Evolutionary conservation across 768 basidiomycete genomes (phyloP).

Genomic region (Boletus subparvulus): DNA sequence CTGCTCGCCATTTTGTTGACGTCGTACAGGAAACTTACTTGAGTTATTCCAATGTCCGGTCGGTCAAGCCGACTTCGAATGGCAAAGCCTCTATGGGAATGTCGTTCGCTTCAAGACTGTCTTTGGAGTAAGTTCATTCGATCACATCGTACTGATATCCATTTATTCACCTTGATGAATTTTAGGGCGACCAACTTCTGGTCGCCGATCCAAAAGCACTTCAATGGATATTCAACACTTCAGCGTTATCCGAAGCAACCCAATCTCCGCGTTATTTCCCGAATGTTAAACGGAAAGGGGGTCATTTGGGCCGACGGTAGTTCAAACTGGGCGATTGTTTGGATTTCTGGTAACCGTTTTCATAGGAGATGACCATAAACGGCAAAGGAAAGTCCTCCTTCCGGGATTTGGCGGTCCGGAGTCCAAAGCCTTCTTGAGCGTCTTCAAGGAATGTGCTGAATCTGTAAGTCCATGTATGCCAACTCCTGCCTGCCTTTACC

Average conservation of each 20-base stretch:
- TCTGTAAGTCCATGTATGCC: constrained; percentile 12
- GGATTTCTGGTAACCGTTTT: constrained; percentile 5
- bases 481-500: not conserved
- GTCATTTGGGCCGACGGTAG: constrained; percentile 43
- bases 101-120: constrained; percentile 29
- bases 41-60: constrained; percentile 29
- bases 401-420: constrained; percentile 56
- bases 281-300: constrained; percentile 32
- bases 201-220: constrained; percentile 49
- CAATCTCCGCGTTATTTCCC: constrained; percentile 21
- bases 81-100: constrained; percentile 31
- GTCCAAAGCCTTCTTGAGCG: constrained; percentile 47
- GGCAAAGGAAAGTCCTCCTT: constrained; percentile 54
- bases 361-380: constrained; percentile 45
- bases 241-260: constrained; percentile 41
- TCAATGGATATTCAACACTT: constrained; percentile 40
- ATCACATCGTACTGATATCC: not conserved
- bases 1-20: constrained; percentile 22
- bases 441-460: constrained; percentile 43
- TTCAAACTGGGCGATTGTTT: not conserved
- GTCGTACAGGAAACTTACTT: constrained; percentile 25
- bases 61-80: constrained; percentile 31
- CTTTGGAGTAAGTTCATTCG: constrained; percentile 23
- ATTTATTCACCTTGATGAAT: constrained; percentile 3
- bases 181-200: constrained; percentile 45